A percentile compares a stretch with the other conserved stretches of the same genome.
These are phyloP conservation scores for Pinus taeda DNA, from an alignment of 75 land plant genomes.

Conservation along the genomic window DNA sequence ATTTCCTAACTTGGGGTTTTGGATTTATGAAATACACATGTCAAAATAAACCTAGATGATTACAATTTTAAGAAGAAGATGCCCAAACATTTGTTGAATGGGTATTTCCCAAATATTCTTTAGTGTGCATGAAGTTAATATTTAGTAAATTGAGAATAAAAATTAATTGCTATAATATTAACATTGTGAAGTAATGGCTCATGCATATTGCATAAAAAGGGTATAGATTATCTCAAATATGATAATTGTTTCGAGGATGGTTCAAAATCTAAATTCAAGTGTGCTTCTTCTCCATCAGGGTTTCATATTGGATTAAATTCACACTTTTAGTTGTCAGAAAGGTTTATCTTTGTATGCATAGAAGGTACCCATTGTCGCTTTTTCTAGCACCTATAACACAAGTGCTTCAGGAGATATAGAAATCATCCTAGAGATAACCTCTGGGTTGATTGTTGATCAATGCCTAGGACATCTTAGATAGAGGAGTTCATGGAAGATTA, in stretches of 20 bases:
- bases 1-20: neutral
- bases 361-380: constrained; percentile 42
- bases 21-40: constrained; percentile 12
- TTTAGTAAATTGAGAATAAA: neutral
- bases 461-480: no score
- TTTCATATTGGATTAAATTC: neutral
- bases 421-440: no score
- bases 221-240: constrained; percentile 49
- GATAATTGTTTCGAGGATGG: constrained; percentile 36
- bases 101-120: constrained; percentile 20
- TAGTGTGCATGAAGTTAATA: neutral
- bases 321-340: neutral
- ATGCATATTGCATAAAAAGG: constrained; percentile 20
- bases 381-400: no score
- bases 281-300: neutral
- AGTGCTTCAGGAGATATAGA: neutral
- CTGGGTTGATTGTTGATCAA: no score
- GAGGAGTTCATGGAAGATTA: no score
- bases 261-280: constrained; percentile 31
- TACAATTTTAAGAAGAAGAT: constrained; percentile 48
- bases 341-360: neutral
- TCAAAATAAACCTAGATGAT: constrained; percentile 47
- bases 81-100: constrained; percentile 58
- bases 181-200: neutral
- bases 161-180: neutral